Evolutionary conservation across 108 stramenopile genomes (phyloP), one percentile per base, ranked within the genome.

Genomic region (Fragilaria crotonensis): DNA sequence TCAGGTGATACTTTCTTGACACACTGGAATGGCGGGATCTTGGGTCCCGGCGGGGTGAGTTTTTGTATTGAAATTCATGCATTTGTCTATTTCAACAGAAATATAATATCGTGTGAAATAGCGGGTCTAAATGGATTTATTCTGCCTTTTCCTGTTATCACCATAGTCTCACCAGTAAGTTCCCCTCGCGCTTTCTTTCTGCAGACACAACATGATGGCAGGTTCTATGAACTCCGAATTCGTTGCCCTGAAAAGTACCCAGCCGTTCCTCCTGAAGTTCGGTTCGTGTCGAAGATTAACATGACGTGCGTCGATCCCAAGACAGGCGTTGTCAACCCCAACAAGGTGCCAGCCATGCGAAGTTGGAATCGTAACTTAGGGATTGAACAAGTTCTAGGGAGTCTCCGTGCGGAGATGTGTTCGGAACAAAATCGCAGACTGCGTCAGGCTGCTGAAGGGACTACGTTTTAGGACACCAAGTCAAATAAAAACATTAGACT

Each of bases 11-110:
- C 92, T 18, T 96, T 98, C 68, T 67, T 98, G 75, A 77, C 85
- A 32, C 78, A 92, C 47, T 98, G 98, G 98, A 93, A 96, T 60
- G 98, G 93, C 26, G 87, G 93, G 32, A 97, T 98, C 69, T 71
- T 98, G 75, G 96, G 90, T 48, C 95, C 96, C 30, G 85, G 76
- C 32, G 90, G 90, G 62, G 96, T 96, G 64, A 87, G 94, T 82
- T 51, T 33, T n/a, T 44, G 19, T 23, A 30, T 33, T 57, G 30
- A 20, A n/a, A 5, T 26, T n/a, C 51, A 23, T 26, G 5, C 17
- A 22, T 62, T 62, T 52, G 26, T 21, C 27, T 30, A 48, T 49
- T 49, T 3, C 54, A 61, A 48, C 11, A 59, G 21, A 44, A 9
- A 14, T 9, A 44, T 44, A 17, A 44, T 17, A 14, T 44, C 41